A percentile compares a stretch with the other conserved stretches of the same genome.
phyloP scores from a whole-genome alignment of 2,329 filamentous ascomycete species.

The Purpureocillium lavendulum region DNA sequence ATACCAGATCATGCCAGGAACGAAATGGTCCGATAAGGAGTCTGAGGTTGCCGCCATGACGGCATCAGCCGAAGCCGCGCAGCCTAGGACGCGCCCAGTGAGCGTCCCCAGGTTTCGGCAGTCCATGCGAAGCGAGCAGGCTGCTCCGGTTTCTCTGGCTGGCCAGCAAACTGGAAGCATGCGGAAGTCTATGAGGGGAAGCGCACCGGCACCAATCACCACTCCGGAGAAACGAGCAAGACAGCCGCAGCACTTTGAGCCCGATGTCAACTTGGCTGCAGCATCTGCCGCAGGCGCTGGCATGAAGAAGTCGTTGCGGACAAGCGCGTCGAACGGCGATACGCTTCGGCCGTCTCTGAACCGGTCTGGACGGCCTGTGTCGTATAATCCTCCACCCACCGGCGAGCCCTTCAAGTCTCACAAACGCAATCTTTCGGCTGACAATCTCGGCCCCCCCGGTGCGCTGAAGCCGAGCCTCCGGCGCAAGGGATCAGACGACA shows the following conservation, averaged over 20 bases:
- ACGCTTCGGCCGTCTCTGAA: conserved; percentile 4
- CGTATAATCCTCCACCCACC: conserved; percentile 17
- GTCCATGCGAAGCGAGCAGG: conserved; percentile 33
- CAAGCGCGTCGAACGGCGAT: conserved; percentile 7
- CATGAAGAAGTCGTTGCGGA: conserved; percentile 15
- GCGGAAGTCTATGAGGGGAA: conserved; percentile 24
- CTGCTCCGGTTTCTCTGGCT: conserved; percentile 6
- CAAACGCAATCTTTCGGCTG: conserved; percentile 16
- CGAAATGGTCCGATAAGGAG: conserved; percentile 16
- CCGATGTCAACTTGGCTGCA: background rate
- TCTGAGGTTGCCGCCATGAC: conserved; percentile 5
- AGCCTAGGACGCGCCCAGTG: background rate
- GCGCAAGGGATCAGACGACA: conserved; percentile 55
- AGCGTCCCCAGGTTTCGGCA: conserved; percentile 30
- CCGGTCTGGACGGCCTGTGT: conserved; percentile 16
- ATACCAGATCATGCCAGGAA: conserved; percentile 31
- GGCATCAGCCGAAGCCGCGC: background rate
- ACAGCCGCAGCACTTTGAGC: background rate
- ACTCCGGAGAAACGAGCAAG: conserved; percentile 3
- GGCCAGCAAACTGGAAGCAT: conserved; percentile 14
- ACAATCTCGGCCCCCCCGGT: conserved; percentile 11
- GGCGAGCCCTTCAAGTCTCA: conserved; percentile 10
- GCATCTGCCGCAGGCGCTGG: conserved; percentile 5
- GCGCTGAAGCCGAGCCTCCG: conserved; percentile 27
- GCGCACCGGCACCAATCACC: conserved; percentile 3